Evolutionary conservation across 805 yeast species (phyloP).

Genomic region (Starmerella bombi): DNA sequence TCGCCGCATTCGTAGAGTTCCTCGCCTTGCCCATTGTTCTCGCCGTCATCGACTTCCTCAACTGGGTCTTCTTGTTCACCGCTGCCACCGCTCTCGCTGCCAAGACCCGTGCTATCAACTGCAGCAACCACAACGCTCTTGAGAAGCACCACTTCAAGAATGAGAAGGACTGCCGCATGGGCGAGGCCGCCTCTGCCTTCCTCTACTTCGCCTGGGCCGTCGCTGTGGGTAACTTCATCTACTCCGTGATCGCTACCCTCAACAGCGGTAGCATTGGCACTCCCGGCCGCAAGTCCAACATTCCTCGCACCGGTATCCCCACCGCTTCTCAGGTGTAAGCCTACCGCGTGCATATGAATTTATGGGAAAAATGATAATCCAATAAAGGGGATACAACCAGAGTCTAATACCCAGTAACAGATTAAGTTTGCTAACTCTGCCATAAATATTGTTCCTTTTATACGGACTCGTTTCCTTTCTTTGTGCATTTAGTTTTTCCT

Average conservation of each 20-base stretch:
- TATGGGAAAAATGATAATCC: too few relatives aligned
- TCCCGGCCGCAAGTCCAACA: conserved; percentile 33
- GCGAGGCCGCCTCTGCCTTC: conserved; percentile 77
- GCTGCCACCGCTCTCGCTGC: conserved; percentile 93
- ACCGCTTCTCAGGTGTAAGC: conserved; percentile 74
- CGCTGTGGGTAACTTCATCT: conserved; percentile 49
- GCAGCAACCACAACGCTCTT: conserved; percentile 55
- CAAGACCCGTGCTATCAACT: conserved; percentile 74
- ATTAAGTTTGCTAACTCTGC: too few relatives aligned
- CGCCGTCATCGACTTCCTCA: conserved; percentile 68
- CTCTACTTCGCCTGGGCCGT: conserved; percentile 70
- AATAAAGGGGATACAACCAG: too few relatives aligned
- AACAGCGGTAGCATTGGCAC: conserved; percentile 47
- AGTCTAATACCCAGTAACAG: too few relatives aligned
- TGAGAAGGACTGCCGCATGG: conserved; percentile 80
- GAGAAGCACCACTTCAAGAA: conserved; percentile 61
- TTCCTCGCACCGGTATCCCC: conserved; percentile 74
- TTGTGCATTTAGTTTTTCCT: too few relatives aligned
- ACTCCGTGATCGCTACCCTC: conserved; percentile 40
- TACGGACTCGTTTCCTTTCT: too few relatives aligned
- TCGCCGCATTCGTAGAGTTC: conserved; percentile 62
- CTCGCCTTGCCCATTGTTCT: conserved; percentile 80
- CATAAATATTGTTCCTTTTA: too few relatives aligned
- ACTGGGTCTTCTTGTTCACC: conserved; percentile 81
- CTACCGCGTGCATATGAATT: neutral